phyloP scores from a whole-genome alignment of 192 early-diverging fungal genomes.

The Coemansia sp. region DNA sequence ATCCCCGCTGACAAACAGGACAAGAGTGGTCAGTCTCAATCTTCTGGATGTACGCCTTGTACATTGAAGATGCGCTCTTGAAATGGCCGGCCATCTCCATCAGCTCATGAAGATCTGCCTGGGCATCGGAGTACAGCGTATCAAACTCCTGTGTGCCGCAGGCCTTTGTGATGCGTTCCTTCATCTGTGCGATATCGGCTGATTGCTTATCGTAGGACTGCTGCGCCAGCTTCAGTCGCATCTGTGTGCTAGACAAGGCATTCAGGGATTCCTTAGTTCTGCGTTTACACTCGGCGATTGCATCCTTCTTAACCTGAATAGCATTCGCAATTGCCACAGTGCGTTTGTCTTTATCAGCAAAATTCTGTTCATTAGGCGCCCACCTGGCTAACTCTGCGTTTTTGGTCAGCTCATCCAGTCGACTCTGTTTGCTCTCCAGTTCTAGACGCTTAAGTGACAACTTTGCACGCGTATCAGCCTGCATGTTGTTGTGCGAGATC shows the following conservation, averaged over 20 bases:
- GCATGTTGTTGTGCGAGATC: conserved; percentile 60
- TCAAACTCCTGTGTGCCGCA: conserved; percentile 31
- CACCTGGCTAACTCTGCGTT: conserved; percentile 18
- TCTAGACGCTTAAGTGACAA: conserved; percentile 62
- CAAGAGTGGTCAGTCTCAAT: conserved; percentile 69
- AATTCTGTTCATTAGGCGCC: background rate
- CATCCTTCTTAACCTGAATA: conserved; percentile 29
- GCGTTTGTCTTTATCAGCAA: conserved; percentile 24
- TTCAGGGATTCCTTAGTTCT: conserved; percentile 13
- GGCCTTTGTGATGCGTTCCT: conserved; percentile 17
- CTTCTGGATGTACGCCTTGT: conserved; percentile 64
- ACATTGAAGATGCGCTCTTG: conserved; percentile 63
- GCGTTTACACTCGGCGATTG: conserved; percentile 9
- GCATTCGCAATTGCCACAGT: conserved; percentile 21
- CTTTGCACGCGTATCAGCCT: conserved; percentile 63
- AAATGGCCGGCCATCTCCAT: conserved; percentile 42
- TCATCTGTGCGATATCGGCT: conserved; percentile 17
- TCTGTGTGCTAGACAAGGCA: conserved; percentile 22
- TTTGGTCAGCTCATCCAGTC: conserved; percentile 7
- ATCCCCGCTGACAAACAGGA: conserved; percentile 80
- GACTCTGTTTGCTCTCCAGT: conserved; percentile 26
- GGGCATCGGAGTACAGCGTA: conserved; percentile 28
- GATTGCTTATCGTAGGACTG: conserved; percentile 37
- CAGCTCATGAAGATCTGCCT: conserved; percentile 55
- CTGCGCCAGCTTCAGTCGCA: conserved; percentile 38